These are phyloP conservation scores for Dryas integrifolia DNA, from an alignment of 331 rosid genomes.

Conservation along the genomic window DNA sequence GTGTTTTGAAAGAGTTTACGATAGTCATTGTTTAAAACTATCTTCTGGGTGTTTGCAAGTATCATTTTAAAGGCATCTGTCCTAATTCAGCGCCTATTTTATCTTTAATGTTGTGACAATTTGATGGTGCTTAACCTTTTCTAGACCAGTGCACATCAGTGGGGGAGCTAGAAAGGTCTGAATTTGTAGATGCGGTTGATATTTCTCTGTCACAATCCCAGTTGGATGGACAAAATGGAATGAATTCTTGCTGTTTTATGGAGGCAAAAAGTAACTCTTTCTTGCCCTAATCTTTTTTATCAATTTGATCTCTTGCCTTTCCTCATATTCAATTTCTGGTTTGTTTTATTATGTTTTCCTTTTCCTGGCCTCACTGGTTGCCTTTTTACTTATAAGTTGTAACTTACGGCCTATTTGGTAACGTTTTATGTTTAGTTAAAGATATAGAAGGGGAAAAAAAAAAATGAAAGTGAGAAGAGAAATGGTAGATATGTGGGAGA, in stretches of 20 bases:
- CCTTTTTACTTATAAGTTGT: not conserved
- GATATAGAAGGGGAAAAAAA: not conserved
- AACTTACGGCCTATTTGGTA: not conserved
- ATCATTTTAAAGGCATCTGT: slow-evolving; percentile 3
- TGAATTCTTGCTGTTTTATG: slow-evolving; percentile 25
- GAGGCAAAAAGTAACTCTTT: slow-evolving; percentile 35
- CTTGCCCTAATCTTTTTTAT: not conserved
- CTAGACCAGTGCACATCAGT: slow-evolving; percentile 46
- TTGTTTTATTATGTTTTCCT: not conserved
- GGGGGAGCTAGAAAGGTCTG: slow-evolving; percentile 54
- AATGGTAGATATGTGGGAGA: not conserved
- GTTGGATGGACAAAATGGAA: slow-evolving; percentile 41
- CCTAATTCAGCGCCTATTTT: slow-evolving; percentile 10
- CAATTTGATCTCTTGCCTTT: not conserved
- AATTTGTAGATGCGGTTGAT: slow-evolving; percentile 40
- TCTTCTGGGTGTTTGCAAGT: slow-evolving; percentile 1
- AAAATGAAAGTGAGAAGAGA: not conserved
- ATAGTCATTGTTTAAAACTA: not conserved
- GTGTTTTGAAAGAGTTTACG: not conserved
- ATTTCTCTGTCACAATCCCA: slow-evolving; percentile 40
- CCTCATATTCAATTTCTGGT: not conserved
- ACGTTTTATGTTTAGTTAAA: not conserved
- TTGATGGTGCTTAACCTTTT: slow-evolving; percentile 51
- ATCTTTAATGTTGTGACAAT: slow-evolving; percentile 19
- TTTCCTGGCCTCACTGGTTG: not conserved